Evolutionary conservation across 495 filamentous ascomycete species (phyloP).

Genomic region (Xylaria acuta): DNA sequence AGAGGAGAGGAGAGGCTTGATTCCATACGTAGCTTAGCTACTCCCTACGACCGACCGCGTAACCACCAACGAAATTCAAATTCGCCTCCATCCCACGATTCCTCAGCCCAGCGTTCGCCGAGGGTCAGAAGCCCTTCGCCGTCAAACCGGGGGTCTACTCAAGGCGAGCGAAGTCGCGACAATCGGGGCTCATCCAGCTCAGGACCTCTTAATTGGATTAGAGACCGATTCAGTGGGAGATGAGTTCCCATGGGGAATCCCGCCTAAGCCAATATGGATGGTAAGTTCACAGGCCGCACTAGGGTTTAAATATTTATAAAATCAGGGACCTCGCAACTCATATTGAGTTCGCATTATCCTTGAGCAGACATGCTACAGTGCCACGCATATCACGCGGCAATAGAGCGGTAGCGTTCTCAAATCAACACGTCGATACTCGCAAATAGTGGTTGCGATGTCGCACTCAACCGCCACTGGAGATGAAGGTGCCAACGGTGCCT

Average conservation of each 20-base stretch:
- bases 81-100: slow-evolving; percentile 30
- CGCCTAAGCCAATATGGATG: background rate
- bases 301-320: background rate
- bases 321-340: background rate
- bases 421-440: background rate
- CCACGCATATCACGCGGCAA: background rate
- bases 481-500: background rate
- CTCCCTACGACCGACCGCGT: slow-evolving; percentile 20
- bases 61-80: slow-evolving; percentile 28
- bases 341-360: background rate
- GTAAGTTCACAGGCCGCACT: background rate
- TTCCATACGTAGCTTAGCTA: slow-evolving; percentile 28
- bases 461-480: slow-evolving; percentile 9
- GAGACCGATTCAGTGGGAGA: slow-evolving; percentile 43
- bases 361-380: background rate
- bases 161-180: slow-evolving; percentile 35
- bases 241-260: background rate
- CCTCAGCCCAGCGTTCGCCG: slow-evolving; percentile 24
- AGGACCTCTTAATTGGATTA: slow-evolving; percentile 47
- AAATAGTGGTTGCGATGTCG: background rate
- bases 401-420: background rate
- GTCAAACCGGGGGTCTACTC: slow-evolving; percentile 30
- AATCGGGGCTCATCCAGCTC: slow-evolving; percentile 32
- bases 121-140: slow-evolving; percentile 40
- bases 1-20: slow-evolving; percentile 37